These are phyloP conservation scores for Phytophthora melonis DNA, from an alignment of 352 stramenopile genomes.

Conservation along the genomic window DNA sequence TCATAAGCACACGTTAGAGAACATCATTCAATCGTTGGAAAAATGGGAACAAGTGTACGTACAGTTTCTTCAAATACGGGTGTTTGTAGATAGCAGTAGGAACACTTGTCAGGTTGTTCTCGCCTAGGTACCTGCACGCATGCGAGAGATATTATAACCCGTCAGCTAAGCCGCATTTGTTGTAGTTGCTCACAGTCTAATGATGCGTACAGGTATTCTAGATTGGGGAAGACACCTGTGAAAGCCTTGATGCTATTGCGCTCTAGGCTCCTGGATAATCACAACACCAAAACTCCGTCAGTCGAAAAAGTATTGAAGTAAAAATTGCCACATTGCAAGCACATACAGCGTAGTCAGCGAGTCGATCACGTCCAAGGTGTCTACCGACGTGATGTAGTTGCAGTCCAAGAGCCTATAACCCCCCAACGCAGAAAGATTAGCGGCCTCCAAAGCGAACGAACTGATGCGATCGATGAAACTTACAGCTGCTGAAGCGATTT, in stretches of 20 bases:
- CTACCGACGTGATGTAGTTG: conserved; percentile 43
- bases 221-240: conserved; percentile 51
- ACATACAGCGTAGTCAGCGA: conserved; percentile 36
- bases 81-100: conserved; percentile 57
- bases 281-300: not conserved
- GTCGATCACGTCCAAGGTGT: conserved; percentile 30
- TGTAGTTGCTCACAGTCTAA: too few species aligned
- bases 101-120: conserved; percentile 60
- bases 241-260: conserved; percentile 64
- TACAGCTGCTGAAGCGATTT: conserved; percentile 34
- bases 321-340: not conserved
- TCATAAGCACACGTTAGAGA: too few species aligned
- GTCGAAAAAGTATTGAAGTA: not conserved
- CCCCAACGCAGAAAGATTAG: not conserved
- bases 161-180: too few species aligned
- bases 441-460: not conserved
- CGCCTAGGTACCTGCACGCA: conserved; percentile 43
- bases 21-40: too few species aligned
- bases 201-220: conserved; percentile 51
- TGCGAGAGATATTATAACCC: not conserved
- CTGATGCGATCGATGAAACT: conserved; percentile 5
- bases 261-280: conserved; percentile 45
- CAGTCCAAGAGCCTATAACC: conserved; percentile 38
- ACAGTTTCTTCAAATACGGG: conserved; percentile 49
- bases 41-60: too few species aligned